Evolutionary conservation across 75 land plant species (phyloP).

Genomic region (Pinus tabuliformis): DNA sequence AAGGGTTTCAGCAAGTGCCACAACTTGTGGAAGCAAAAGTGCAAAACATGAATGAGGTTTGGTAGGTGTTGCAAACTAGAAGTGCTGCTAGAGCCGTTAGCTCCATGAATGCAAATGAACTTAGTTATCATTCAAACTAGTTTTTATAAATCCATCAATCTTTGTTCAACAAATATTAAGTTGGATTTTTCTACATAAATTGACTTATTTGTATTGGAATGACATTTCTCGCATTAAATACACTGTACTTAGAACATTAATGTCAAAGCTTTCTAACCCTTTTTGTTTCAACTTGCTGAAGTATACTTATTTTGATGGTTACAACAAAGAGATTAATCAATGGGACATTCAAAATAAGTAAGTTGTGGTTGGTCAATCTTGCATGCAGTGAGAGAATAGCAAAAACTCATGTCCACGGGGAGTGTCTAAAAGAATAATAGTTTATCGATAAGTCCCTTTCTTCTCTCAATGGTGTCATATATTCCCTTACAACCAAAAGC

Average conservation of each 20-base stretch:
- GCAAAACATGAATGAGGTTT: constrained; percentile 43
- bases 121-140: constrained; percentile 69
- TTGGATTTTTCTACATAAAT: too few relatives aligned
- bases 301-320: constrained; percentile 86
- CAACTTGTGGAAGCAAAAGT: constrained; percentile 49
- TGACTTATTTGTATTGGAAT: neutral
- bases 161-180: too few relatives aligned
- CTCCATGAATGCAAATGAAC: too few relatives aligned
- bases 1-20: constrained; percentile 57
- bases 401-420: constrained; percentile 86
- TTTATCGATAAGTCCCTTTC: constrained; percentile 85
- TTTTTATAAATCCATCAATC: neutral
- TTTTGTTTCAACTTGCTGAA: constrained; percentile 12
- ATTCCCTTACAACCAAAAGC: constrained; percentile 77
- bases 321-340: constrained; percentile 56
- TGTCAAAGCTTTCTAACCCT: neutral
- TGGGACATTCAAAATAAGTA: constrained; percentile 81
- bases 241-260: too few relatives aligned
- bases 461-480: constrained; percentile 89
- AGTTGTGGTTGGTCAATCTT: constrained; percentile 92
- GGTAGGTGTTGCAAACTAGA: constrained; percentile 54
- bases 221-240: too few relatives aligned
- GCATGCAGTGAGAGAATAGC: constrained; percentile 91
- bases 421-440: constrained; percentile 87
- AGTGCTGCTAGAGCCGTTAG: constrained; percentile 49